A percentile compares a stretch with the other conserved stretches of the same genome.
These are phyloP conservation scores for Solanum pinnatisectum DNA, from an alignment of 257 asterid species.

Conservation along the genomic window DNA sequence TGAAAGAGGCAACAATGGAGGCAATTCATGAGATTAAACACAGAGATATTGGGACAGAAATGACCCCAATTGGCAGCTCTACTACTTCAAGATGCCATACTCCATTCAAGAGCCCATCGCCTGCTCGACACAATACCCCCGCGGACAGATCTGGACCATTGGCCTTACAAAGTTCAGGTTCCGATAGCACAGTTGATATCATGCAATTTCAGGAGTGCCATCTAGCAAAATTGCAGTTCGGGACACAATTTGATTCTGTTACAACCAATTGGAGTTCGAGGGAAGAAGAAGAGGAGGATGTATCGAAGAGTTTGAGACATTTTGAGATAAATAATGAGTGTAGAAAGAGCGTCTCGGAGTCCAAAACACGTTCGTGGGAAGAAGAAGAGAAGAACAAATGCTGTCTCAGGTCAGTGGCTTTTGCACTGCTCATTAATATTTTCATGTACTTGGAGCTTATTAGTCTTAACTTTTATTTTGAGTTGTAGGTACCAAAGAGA, in stretches of 20 bases:
- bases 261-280: conserved; percentile 82
- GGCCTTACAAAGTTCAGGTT: conserved; percentile 14
- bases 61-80: conserved; percentile 94
- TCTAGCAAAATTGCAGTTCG: conserved; percentile 60
- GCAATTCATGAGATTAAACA: conserved; percentile 36
- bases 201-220: conserved; percentile 66
- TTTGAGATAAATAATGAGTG: conserved; percentile 65
- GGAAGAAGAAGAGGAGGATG: conserved; percentile 96
- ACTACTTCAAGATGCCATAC: conserved; percentile 94
- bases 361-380: conserved; percentile 55
- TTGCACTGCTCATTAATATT: neutral
- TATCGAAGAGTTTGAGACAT: conserved; percentile 95
- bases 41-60: conserved; percentile 89
- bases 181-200: conserved; percentile 39
- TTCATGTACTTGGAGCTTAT: neutral
- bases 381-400: conserved; percentile 76
- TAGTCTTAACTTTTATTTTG: neutral
- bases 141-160: conserved; percentile 76
- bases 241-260: conserved; percentile 41
- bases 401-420: conserved; percentile 53
- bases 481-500: conserved; percentile 81
- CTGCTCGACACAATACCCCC: conserved; percentile 87
- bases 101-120: conserved; percentile 68
- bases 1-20: conserved; percentile 20
- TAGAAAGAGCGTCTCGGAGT: conserved; percentile 51